Percentiles rank a stretch among this genome's conserved stretches.
phyloP scores from a whole-genome alignment of 495 filamentous ascomycete species.

The Penicillium pulvis region DNA sequence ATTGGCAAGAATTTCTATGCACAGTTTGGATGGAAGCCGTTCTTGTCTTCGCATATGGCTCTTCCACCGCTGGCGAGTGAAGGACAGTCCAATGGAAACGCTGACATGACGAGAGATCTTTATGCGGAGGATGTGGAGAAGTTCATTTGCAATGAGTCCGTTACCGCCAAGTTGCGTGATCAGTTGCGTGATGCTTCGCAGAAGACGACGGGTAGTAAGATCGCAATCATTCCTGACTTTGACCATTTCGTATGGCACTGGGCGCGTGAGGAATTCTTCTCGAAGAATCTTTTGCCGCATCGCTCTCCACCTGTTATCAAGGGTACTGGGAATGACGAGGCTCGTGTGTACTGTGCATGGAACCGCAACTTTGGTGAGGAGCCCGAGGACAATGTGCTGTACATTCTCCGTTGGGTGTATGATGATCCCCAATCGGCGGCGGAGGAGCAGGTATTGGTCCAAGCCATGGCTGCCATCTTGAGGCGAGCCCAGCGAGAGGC shows the following conservation, averaged over 20 bases:
- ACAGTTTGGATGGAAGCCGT: constrained; percentile 76
- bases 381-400: constrained; percentile 65
- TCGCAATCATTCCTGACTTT: constrained; percentile 74
- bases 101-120: constrained; percentile 26
- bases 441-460: constrained; percentile 37
- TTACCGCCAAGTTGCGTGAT: constrained; percentile 36
- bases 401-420: constrained; percentile 77
- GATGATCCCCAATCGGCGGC: constrained; percentile 51
- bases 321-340: constrained; percentile 63
- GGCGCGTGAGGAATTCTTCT: constrained; percentile 82
- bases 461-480: constrained; percentile 54
- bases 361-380: constrained; percentile 66
- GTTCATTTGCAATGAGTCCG: constrained; percentile 38
- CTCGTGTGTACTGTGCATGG: constrained; percentile 78
- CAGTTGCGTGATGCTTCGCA: constrained; percentile 34
- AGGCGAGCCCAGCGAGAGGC: constrained; percentile 58
- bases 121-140: constrained; percentile 33
- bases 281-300: constrained; percentile 47
- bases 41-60: constrained; percentile 67
- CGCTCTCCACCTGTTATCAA: constrained; percentile 56
- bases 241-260: constrained; percentile 83
- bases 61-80: constrained; percentile 50
- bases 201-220: constrained; percentile 33
- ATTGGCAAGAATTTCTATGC: constrained; percentile 95
- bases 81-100: constrained; percentile 11